Base-by-base conservation (phyloP, 768 basidiomycete genomes). In the Xanthoconium stramineum region DNA sequence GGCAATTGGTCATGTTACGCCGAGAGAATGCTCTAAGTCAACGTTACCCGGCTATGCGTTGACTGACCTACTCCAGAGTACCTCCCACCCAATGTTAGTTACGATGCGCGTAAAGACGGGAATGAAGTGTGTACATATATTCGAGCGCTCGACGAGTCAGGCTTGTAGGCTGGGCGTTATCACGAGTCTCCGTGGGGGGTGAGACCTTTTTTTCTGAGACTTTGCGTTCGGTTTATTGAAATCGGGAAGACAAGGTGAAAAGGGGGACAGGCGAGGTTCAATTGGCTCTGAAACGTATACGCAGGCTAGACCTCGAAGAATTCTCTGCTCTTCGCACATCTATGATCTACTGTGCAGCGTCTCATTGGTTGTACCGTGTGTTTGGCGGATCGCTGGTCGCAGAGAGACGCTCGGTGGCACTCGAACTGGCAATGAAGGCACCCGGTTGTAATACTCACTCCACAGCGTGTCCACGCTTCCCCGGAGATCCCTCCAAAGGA, bases 401-500 rank as follows among this genome's bases (percentile, higher is more conserved):
- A 37, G 50, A 63, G 61, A 54, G 52, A 47, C 52, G 20, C 12
- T 46, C 44, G 20, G 44, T 29, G 32, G 37, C 14, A 30, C 20
- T 57, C 33, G 33, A 37, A 32, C n/a, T n/a, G 48, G 59, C 7
- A 43, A 49, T 39, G 50, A 43, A 52, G 44, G 32, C 53, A 45
- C 29, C 29, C 35, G 24, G 10, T 54, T 30, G 40, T 45, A 57
- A 54, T 61, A 55, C 35, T 33, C 56, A 53, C 65, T 56, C 61
- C 65, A 61, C 52, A 54, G 29, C 40, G 45, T 52, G 47, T 50
- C 43, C 28, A 36, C 17, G n/a, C 40, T 49, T 58, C 55, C 47
- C 32, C 12, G 36, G 36, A 46, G 12, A 3, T 11, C 29, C 8
- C 29, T 49, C 30, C 32, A 3, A n/a, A 20, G 61, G 47, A 35